Evolutionary conservation across 108 stramenopile genomes (phyloP), one percentile per base, ranked within the genome.

Genomic region (Fistulifera pelliculosa): DNA sequence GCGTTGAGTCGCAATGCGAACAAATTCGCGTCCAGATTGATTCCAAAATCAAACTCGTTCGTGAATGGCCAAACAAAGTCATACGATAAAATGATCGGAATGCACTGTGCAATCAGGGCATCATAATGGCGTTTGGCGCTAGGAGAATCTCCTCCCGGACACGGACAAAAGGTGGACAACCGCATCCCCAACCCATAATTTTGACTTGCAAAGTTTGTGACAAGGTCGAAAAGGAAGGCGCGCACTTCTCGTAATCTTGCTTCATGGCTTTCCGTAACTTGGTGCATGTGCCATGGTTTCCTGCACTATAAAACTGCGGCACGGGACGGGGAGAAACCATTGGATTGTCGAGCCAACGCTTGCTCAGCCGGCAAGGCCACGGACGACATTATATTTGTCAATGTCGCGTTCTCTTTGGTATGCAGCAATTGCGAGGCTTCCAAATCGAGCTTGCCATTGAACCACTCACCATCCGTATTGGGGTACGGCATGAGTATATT

Each of bases 81-180:
- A 27, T 71, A 24, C 25, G 70, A 71, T 26, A 76, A 21, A 38
- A 80, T 41, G 35, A 80, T 50, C 11, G 79, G 79, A 40, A 80
- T 69, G 52, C 79, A 80, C 14, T 74, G 74, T 7, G 71, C 69
- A 31, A 63, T 38, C 1, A 79, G 11, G 10, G 70, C 74, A 65
- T 81, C 80, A 49, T 73, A 77, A 43, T 61, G 70, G 7, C 80
- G 71, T 62, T 76, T 81, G n/a, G 80, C 66, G 14, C 64, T 68
- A 27, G 80, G 75, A 24, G 75, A 67, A 49, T 81, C 80, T 19
- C 80, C 80, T 27, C 71, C 71, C 2, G 73, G 73, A 44, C 63
- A 60, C 1, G 73, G 73, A 35, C 73, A 74, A 65, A n/a, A 74
- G 42, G 73, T 74, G 39, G 73, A 41, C 22, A 67, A 54, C 0